Evolutionary conservation across 306 rosid species (phyloP).

Genomic region (Ceratonia siliqua): DNA sequence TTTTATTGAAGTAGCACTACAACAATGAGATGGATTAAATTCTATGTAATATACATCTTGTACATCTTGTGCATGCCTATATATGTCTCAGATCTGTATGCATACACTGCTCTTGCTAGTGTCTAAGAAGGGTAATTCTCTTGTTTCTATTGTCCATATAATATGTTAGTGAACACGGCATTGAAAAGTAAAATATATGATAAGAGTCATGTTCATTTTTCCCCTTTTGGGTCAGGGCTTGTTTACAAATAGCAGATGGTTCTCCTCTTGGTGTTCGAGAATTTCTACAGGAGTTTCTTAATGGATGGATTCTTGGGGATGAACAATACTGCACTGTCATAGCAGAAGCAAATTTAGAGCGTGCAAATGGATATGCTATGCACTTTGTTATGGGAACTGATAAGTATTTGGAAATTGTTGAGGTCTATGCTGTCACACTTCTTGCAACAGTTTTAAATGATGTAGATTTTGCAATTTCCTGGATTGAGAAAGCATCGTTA

Average conservation of each 20-base stretch:
- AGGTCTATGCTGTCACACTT: slow-evolving; percentile 56
- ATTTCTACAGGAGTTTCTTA: slow-evolving; percentile 68
- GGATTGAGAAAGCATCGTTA: slow-evolving; percentile 76
- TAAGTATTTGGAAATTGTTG: slow-evolving; percentile 67
- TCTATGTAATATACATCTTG: neutral
- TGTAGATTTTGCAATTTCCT: slow-evolving; percentile 61
- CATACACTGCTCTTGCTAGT: neutral
- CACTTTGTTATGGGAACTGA: slow-evolving; percentile 49
- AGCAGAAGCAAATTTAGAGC: slow-evolving; percentile 38
- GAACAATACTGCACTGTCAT: slow-evolving; percentile 47
- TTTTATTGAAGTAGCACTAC: neutral
- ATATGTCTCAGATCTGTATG: neutral
- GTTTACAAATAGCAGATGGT: slow-evolving; percentile 62
- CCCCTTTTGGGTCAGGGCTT: slow-evolving; percentile 51
- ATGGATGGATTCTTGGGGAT: slow-evolving; percentile 64
- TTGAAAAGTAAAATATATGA: neutral
- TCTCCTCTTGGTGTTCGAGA: slow-evolving; percentile 40
- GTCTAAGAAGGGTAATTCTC: slow-evolving; percentile 3
- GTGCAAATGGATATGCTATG: slow-evolving; percentile 15
- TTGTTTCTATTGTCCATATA: neutral
- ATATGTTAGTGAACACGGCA: neutral
- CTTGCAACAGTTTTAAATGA: slow-evolving; percentile 50
- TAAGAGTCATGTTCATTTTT: neutral
- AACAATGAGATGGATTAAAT: neutral
- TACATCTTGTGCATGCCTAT: slow-evolving; percentile 5